phyloP scores from a whole-genome alignment of 805 yeast genomes.

The Metschnikowia continentalis region DNA sequence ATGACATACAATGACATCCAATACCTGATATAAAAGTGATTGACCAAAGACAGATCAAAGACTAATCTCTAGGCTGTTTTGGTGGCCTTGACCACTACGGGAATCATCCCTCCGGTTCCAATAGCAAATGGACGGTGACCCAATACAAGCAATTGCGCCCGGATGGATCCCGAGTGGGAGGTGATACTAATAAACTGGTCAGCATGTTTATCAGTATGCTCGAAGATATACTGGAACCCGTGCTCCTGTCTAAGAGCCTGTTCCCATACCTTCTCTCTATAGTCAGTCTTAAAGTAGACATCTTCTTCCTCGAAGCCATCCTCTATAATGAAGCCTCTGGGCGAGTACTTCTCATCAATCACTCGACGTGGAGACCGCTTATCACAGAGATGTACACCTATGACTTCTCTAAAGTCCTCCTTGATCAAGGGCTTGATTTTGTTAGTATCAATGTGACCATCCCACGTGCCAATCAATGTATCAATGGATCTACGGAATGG shows the following conservation, averaged over 20 bases:
- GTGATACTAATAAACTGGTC: conserved; percentile 38
- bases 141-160: conserved; percentile 44
- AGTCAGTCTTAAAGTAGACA: conserved; percentile 33
- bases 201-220: conserved; percentile 17
- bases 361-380: conserved; percentile 36
- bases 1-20: not conserved
- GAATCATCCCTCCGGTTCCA: conserved; percentile 55
- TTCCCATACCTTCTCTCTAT: conserved; percentile 39
- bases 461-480: conserved; percentile 48
- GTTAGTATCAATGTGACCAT: conserved; percentile 22
- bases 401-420: conserved; percentile 47
- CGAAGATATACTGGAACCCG: conserved; percentile 35
- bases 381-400: conserved; percentile 51
- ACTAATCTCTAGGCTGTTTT: not conserved
- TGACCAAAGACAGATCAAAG: no score
- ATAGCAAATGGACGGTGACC: conserved; percentile 47
- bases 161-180: conserved; percentile 48
- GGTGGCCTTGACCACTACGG: conserved; percentile 46
- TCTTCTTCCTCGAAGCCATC: conserved; percentile 46
- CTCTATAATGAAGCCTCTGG: conserved; percentile 41
- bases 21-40: no score
- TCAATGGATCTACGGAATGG: conserved; percentile 51
- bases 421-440: conserved; percentile 35
- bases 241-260: conserved; percentile 35
- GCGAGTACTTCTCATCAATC: conserved; percentile 38